These are phyloP conservation scores for Moricandia moricandioides DNA, from an alignment of 345 rosid genomes.

Conservation along the genomic window DNA sequence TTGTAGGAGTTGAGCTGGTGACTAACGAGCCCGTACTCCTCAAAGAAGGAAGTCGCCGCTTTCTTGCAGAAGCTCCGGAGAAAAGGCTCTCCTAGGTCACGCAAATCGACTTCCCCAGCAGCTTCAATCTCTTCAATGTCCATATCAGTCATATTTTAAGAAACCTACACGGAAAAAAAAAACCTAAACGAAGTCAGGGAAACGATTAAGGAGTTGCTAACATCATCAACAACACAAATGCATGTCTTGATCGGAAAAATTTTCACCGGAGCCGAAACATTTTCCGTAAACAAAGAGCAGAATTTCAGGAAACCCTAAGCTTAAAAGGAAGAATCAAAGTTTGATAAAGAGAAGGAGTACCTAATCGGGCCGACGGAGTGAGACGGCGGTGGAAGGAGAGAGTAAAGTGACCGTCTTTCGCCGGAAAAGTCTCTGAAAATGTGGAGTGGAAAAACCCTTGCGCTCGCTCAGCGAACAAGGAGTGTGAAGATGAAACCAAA, in stretches of 20 bases:
- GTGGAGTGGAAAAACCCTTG: not conserved
- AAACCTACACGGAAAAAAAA: not conserved
- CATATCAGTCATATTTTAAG: not conserved
- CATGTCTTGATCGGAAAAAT: not conserved
- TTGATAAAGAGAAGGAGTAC: not conserved
- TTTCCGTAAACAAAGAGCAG: not conserved
- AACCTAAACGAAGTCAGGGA: not conserved
- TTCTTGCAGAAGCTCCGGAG: conserved; percentile 58
- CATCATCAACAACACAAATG: not conserved
- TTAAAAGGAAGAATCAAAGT: conserved; percentile 19
- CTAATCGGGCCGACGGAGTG: not conserved
- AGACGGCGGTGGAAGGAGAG: not conserved
- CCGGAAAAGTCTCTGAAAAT: not conserved
- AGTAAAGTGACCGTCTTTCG: not conserved
- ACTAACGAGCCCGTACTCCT: conserved; percentile 70
- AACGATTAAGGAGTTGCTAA: not conserved
- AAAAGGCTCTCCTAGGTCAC: conserved; percentile 49
- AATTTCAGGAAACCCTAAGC: not conserved
- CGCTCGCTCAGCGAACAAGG: not conserved
- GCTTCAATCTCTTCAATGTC: conserved; percentile 34
- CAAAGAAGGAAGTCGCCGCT: conserved; percentile 58
- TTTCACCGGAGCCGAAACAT: not conserved
- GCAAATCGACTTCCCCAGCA: conserved; percentile 26
- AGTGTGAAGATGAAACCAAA: not conserved
- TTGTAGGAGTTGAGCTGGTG: conserved; percentile 86